phyloP scores from a whole-genome alignment of 2,329 filamentous ascomycete genomes.

The Epichloe bromicola region DNA sequence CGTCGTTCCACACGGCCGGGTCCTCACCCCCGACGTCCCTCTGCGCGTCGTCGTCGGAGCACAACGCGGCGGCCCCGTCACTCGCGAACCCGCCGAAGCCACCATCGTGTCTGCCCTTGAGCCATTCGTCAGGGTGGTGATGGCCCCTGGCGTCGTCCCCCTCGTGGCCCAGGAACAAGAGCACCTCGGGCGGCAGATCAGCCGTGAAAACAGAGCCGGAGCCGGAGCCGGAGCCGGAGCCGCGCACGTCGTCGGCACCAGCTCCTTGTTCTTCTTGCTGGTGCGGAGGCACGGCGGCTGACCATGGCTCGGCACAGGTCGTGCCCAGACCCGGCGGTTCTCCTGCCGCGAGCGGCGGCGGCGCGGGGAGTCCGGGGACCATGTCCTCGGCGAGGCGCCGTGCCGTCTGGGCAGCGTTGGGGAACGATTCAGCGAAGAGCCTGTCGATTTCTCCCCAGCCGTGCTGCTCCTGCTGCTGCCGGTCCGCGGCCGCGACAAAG shows the following conservation, averaged over 20 bases:
- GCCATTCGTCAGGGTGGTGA: background rate
- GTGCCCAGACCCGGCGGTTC: too few relatives aligned
- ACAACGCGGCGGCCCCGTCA: background rate
- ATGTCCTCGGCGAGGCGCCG: background rate
- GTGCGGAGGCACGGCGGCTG: background rate
- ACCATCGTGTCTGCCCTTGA: background rate
- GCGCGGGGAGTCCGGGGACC: background rate
- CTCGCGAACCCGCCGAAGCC: background rate
- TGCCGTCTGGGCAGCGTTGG: constrained; percentile 1
- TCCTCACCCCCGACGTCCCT: background rate
- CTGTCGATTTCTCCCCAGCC: constrained; percentile 1
- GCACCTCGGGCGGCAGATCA: background rate
- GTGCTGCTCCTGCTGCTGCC: background rate
- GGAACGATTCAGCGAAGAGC: constrained; percentile 1
- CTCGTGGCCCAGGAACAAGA: background rate
- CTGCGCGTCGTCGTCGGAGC: background rate
- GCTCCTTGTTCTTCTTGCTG: background rate
- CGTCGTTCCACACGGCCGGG: background rate
- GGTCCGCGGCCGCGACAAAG: background rate
- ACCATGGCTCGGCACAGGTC: background rate
- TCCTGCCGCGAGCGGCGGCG: background rate
- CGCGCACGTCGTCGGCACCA: background rate
- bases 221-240: background rate
- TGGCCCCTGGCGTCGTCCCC: background rate
- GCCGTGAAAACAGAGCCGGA: background rate